Base-by-base conservation (phyloP, 2,329 filamentous ascomycete genomes). In the Aspergillus fijiensis region DNA sequence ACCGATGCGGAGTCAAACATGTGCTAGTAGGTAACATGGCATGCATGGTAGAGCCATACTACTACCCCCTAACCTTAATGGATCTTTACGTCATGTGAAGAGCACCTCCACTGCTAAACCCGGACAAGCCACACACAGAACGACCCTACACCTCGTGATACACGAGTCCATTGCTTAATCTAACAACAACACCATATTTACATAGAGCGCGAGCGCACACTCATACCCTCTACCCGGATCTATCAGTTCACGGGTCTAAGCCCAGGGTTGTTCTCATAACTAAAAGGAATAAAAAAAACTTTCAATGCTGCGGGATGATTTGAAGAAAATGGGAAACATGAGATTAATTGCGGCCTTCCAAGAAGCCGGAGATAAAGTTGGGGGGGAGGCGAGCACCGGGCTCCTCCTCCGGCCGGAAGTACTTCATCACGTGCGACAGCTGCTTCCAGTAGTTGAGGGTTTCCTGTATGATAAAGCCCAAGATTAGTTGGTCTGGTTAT, bases 391-490 rank as follows among this genome's bases (percentile, higher is more conserved):
- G 87, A 69, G 86, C 83, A 67, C 82, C 91, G 76, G 83, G 89
- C 77, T 87, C 91, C 82, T 87, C 91, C 78, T 98, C 93, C 70
- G 88, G 85, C 75, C 93, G 88, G 85, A 98, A 99, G 80, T 96
- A 99, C 71, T 95, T 92, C 85, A 99, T 92, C 69, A 99, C 85
- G 77, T 99, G 95, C 65, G 90, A 90, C 63, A 93, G 84, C 80
- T 99, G 95, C 81, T 97, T 96, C 95, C 95, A 99, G 84, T 90
- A 99, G 82, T 99, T 99, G 84, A 99, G 87, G 57, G 91, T 99
- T 84, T 99, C 95, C 93, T 97, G 33, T 3, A 23, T 23, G 35
- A 51, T 39, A 6, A 2, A 47, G 9, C 4, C 5, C 16, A 9
- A 21, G 19, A 29, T 64, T 31, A 65, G 61, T 21, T 50, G 51